Base-by-base conservation (phyloP, 2,329 filamentous ascomycete genomes). In the Graphiopsis chlorocephala region DNA sequence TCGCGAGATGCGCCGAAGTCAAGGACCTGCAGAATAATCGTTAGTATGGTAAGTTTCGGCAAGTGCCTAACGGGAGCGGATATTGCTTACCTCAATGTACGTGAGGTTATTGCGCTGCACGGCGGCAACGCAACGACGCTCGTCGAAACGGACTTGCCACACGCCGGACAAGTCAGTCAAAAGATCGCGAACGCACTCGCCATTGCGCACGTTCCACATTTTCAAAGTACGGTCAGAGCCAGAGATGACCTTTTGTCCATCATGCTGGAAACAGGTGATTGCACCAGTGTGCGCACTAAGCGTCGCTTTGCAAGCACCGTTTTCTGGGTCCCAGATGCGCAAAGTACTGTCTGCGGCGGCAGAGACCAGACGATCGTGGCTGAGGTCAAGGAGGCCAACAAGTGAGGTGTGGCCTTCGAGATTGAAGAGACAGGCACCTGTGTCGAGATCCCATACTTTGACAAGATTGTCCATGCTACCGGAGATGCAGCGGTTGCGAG, bases 111-210 rank as follows among this genome's bases (percentile, higher is more conserved):
- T 92, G 64, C 95, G 87, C 82, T 99, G 95, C 64, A 99, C 95
- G 52, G 95, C 95, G 66, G 95, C 95, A 64, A 99, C 95, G 76
- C 95, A 99, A 76, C 94, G 86, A 70, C 95, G 86, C 75, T 96
- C 92, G 73, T 99, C 93, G 79, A 99, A 99, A 73, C 95, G 95
- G 73, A 99, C 95, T 80, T 99, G 95, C 95, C 95, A 99, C 8
- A 99, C 95, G n/a, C 94, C 93, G 70, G 90, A 94, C 38, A 99
- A 84, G 73, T 97, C 93, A 15, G 92, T 97, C 73, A 99, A 83
- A 48, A 99, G 85, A 77, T 99, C 94, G 70, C 94, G 91, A 61
- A 97, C 88, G 76, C 93, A 97, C 72, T 97, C 91, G 57, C 95
- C 95, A 1, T 90, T 96, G 72, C 88, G 87, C 58, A 97, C 90